Base-by-base conservation (phyloP, 1,139 yeast genomes). In the Saccharomyces hybrid region DNA sequence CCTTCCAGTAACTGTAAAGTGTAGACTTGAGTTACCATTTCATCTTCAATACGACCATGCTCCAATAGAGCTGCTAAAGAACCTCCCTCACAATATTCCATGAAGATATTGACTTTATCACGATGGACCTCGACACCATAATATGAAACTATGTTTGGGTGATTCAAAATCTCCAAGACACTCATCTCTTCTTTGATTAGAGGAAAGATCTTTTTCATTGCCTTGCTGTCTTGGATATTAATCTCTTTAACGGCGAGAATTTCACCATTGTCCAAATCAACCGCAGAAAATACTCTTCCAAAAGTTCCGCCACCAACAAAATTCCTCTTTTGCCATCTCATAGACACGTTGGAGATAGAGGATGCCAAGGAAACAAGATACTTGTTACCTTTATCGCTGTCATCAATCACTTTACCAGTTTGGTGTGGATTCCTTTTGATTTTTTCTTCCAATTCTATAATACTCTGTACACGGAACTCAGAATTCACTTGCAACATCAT, bases 31-130 rank as follows among this genome's bases (percentile, higher is more conserved):
- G 89, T 84, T 9, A 95, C 96, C 73, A 88, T 81, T 67, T 93
- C 99, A 69, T 93, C 99, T 69, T 91, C 98, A 64, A 93, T 89
- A 56, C 97, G 77, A 16, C 99, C 99, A 67, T 90, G 95, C 53
- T 83, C 88, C 56, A 93, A 76, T 54, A 91, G 74, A 11, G 87
- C 83, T 0, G 96, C 90, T 55, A 93, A 76, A 0, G 98, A 90
- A 0, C 99, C 98, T 49, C 96, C 96, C 66, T 91, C 95, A 73
- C 99, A 95, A 72, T 82, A 90, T 71, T 93, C 99, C 99, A 95
- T 93, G 67, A 93, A 95, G 47, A 93, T 86, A 69, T 89, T 91
- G 26, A 93, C 98, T 60, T 89, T 84, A 70, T 93, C 99, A 55
- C 98, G 80, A 69, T 93, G 99, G 3, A 93, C 97, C 70, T 93